Conservation (phyloP, 2,329 filamentous ascomycete species). For the Rutstroemia sp. region DNA sequence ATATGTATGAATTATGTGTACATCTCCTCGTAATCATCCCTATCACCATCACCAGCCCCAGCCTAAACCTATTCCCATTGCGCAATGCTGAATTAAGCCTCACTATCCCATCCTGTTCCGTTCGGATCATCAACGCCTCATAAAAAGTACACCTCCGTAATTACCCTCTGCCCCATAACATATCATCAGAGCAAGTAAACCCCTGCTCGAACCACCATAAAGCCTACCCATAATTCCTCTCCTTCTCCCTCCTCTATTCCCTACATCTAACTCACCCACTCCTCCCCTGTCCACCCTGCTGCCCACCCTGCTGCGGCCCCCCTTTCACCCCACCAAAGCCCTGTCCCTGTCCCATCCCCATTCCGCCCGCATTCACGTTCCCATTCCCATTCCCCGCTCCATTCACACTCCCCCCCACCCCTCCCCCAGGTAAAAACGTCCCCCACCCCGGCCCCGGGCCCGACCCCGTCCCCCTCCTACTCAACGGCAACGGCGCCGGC, state of each 20-base stretch:
- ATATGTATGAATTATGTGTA: no score
- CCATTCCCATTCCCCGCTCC: background rate
- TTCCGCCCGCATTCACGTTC: background rate
- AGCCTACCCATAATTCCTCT: background rate
- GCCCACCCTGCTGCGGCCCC: background rate
- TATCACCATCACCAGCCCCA: no score
- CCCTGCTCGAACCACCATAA: no score
- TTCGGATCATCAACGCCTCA: background rate
- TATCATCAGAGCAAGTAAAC: no score
- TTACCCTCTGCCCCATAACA: no score
- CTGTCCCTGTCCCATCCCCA: background rate
- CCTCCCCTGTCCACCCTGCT: background rate
- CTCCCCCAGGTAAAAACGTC: background rate
- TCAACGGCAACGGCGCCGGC: background rate
- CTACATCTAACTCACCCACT: no score
- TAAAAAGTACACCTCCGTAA: no score
- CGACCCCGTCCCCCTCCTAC: background rate
- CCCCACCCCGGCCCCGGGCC: background rate
- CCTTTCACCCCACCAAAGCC: background rate
- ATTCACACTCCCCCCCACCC: background rate
- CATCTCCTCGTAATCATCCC: no score
- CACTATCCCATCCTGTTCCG: background rate
- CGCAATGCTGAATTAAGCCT: no score
- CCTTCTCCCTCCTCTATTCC: background rate
- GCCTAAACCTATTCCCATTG: no score